Evolutionary conservation across 2,329 filamentous ascomycete species (phyloP).

Genomic region (Fusarium oxysporum): DNA sequence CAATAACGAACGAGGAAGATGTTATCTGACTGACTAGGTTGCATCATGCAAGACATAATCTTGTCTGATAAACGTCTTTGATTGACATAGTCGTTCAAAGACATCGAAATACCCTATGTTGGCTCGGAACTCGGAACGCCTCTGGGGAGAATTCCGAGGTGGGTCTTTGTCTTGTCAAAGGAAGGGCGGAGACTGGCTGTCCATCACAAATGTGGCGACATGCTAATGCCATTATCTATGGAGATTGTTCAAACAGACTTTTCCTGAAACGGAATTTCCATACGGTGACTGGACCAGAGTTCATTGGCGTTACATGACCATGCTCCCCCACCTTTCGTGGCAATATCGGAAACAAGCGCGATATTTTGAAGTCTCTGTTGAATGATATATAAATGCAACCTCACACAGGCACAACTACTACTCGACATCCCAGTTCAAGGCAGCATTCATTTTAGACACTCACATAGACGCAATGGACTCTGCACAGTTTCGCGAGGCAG

Average conservation of each 20-base stretch:
- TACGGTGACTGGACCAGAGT: neutral
- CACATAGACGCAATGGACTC: conserved; percentile 72
- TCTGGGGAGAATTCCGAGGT: neutral
- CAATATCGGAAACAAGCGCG: neutral
- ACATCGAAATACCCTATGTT: neutral
- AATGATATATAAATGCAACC: neutral
- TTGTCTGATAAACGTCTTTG: neutral
- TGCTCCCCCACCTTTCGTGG: neutral
- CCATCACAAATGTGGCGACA: neutral
- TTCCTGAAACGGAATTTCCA: neutral
- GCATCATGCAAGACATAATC: neutral
- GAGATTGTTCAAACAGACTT: neutral
- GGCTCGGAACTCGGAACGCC: neutral
- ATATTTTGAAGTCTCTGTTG: neutral
- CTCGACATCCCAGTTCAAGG: neutral
- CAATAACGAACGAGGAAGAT: rapidly evolving
- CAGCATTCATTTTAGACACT: neutral
- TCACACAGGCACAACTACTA: rapidly evolving
- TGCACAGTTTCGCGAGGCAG: conserved; percentile 80
- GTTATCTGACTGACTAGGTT: rapidly evolving
- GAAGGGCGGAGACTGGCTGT: neutral
- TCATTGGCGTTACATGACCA: neutral
- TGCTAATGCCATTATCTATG: neutral
- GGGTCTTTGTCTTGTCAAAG: neutral
- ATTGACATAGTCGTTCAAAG: neutral